A percentile compares a stretch with the other conserved stretches of the same genome.
Evolutionary conservation across 441 rosid genomes (phyloP).

Genomic region (Dalechampia spathulata): DNA sequence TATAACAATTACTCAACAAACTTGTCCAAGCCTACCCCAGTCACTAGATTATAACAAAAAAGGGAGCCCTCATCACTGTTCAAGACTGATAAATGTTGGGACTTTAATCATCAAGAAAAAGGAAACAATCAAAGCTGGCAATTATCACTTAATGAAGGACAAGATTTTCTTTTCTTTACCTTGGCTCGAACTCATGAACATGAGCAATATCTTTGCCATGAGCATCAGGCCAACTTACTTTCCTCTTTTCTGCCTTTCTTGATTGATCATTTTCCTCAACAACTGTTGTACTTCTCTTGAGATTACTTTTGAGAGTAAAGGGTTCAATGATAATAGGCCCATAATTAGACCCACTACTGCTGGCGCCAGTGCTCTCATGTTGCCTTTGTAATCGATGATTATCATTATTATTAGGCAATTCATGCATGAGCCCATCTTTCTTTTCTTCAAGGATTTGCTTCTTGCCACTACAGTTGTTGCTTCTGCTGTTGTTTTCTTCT

Average conservation of each 20-base stretch:
- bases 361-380: conserved; percentile 11
- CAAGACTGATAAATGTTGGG: neutral
- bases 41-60: neutral
- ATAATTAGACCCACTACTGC: conserved; percentile 30
- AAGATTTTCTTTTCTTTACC: conserved; percentile 29
- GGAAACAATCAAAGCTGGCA: neutral
- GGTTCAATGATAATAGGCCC: conserved; percentile 29
- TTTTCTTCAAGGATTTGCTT: conserved; percentile 25
- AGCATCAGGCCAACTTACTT: conserved; percentile 79
- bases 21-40: conserved; percentile 2
- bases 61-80: neutral
- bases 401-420: conserved; percentile 3
- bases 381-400: conserved; percentile 10
- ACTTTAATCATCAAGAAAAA: neutral
- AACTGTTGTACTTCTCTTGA: conserved; percentile 29
- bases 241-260: conserved; percentile 35
- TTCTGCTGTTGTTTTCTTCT: conserved; percentile 15
- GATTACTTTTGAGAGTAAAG: conserved; percentile 39
- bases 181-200: conserved; percentile 64
- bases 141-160: neutral
- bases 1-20: neutral
- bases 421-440: conserved; percentile 27
- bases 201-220: conserved; percentile 74
- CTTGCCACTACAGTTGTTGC: conserved; percentile 16
- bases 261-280: conserved; percentile 19